Evolutionary conservation across 2,329 filamentous ascomycete genomes (phyloP).

Genomic region (Tetracladium maxilliforme): DNA sequence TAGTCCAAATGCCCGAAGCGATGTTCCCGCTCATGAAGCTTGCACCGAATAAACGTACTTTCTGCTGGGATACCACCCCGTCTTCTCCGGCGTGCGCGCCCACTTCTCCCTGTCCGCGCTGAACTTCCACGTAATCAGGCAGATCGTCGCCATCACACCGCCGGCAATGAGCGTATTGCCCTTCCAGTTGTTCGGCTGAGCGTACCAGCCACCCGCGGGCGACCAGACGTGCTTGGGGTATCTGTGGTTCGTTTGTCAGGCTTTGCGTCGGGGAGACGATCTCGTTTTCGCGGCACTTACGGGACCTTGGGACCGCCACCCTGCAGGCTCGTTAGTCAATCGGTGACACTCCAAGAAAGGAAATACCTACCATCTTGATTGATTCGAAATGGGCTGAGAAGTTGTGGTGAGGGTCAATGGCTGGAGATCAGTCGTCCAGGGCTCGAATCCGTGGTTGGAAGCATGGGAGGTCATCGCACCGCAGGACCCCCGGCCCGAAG

Average conservation of each 20-base stretch:
- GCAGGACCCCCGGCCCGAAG: too few relatives aligned
- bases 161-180: slow-evolving; percentile 71
- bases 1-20: too few relatives aligned
- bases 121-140: slow-evolving; percentile 52
- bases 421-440: too few relatives aligned
- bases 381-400: too few relatives aligned
- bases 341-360: rapidly evolving
- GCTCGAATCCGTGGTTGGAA: too few relatives aligned
- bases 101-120: slow-evolving; percentile 63
- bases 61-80: slow-evolving; percentile 72
- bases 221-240: slow-evolving; percentile 99
- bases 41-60: too few relatives aligned
- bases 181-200: slow-evolving; percentile 90
- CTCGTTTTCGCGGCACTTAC: slow-evolving; percentile 29
- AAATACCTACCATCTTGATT: slow-evolving; percentile 39
- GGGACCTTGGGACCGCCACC: slow-evolving; percentile 70
- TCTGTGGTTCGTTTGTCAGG: slow-evolving; percentile 28
- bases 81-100: slow-evolving; percentile 60
- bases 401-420: too few relatives aligned
- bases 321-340: slow-evolving; percentile 30
- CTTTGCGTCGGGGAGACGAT: slow-evolving; percentile 3
- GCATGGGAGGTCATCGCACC: too few relatives aligned
- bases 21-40: too few relatives aligned
- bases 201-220: slow-evolving; percentile 93
- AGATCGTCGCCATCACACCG: slow-evolving; percentile 52